A percentile compares a stretch with the other conserved stretches of the same genome.
phyloP scores from a whole-genome alignment of 148 eudicot species.

The Rhododendron ovatum region DNA sequence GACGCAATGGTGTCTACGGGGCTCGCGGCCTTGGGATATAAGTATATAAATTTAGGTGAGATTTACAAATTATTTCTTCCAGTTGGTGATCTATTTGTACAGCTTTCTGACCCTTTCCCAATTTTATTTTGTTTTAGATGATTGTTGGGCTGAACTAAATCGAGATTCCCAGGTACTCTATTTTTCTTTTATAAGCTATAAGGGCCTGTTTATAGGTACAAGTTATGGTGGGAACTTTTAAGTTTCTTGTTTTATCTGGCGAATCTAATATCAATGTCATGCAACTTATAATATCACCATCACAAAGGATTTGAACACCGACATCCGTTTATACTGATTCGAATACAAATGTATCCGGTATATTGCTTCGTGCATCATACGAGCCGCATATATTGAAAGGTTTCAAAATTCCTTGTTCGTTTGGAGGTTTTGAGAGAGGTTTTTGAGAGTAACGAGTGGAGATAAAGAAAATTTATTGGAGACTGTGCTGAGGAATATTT shows the following conservation, averaged over 20 bases:
- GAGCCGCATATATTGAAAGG: not conserved
- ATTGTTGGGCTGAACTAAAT: slow-evolving; percentile 47
- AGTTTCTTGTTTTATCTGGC: too few relatives aligned
- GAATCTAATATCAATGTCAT: too few relatives aligned
- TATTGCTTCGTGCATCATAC: not conserved
- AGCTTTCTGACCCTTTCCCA: not conserved
- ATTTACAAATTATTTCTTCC: not conserved
- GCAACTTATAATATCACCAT: too few relatives aligned
- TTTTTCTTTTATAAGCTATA: not conserved
- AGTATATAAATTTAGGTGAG: slow-evolving; percentile 41
- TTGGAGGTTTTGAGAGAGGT: too few relatives aligned
- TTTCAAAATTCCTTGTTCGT: not conserved
- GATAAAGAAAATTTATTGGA: too few relatives aligned
- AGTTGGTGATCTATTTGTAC: not conserved
- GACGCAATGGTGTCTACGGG: slow-evolving; percentile 53
- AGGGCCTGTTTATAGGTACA: not conserved
- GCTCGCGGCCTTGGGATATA: slow-evolving; percentile 40
- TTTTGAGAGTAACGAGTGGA: too few relatives aligned
- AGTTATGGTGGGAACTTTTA: too few relatives aligned
- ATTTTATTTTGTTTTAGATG: slow-evolving; percentile 28
- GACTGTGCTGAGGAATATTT: too few relatives aligned
- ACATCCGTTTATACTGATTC: too few relatives aligned
- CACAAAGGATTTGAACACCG: too few relatives aligned
- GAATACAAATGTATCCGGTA: too few relatives aligned
- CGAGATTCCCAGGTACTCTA: slow-evolving; percentile 17